phyloP scores from a whole-genome alignment of 2,329 filamentous ascomycete species.

The Zymoseptoria tritici region DNA sequence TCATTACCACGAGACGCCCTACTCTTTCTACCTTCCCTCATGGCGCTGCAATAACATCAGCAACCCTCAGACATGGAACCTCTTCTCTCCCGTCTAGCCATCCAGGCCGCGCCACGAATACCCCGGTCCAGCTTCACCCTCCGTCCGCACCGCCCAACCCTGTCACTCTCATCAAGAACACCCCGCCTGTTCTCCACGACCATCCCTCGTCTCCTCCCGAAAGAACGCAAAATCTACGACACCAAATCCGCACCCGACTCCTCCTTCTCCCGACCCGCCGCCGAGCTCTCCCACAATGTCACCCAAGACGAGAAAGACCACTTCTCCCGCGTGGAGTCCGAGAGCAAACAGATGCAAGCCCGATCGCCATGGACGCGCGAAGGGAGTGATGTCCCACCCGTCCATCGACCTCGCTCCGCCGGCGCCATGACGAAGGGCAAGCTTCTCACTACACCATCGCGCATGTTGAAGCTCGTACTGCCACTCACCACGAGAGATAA shows the following conservation, averaged over 20 bases:
- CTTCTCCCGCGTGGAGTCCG: conserved; percentile 36
- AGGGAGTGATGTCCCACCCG: conserved; percentile 52
- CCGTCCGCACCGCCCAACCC: conserved; percentile 2
- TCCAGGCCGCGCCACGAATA: conserved; percentile 17
- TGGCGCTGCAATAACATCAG: background rate
- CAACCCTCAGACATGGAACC: conserved; percentile 17
- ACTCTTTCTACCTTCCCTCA: background rate
- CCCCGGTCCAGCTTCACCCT: conserved; percentile 3
- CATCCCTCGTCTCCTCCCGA: conserved; percentile 3
- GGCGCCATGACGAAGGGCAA: conserved; percentile 64
- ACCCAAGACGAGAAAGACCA: conserved; percentile 40
- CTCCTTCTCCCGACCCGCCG: conserved; percentile 30
- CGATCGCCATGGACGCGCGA: conserved; percentile 60
- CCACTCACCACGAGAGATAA: conserved; percentile 59
- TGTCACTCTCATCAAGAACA: conserved; percentile 12
- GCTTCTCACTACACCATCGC: conserved; percentile 70
- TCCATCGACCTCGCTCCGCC: conserved; percentile 44
- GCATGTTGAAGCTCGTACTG: conserved; percentile 72
- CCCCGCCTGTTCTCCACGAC: conserved; percentile 8
- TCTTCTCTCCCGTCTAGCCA: conserved; percentile 21
- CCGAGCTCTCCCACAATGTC: conserved; percentile 38
- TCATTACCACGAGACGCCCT: background rate
- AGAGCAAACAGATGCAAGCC: conserved; percentile 49
- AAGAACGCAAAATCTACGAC: conserved; percentile 14
- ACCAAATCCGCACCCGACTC: conserved; percentile 18